Evolutionary conservation across 768 basidiomycete species (phyloP).

Genomic region (Lactarius hatsudake): DNA sequence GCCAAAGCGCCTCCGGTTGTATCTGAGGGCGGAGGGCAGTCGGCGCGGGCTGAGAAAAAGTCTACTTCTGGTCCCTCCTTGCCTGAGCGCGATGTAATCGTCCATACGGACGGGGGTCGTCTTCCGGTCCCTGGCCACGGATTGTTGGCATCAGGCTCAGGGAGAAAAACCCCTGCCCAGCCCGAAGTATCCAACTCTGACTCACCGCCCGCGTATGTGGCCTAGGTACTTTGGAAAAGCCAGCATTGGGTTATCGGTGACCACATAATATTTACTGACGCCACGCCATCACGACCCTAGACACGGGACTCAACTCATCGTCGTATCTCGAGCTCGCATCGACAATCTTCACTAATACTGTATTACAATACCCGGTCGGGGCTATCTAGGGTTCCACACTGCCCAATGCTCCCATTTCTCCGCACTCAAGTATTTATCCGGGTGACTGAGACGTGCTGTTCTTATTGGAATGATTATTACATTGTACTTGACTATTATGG

Average conservation of each 20-base stretch:
- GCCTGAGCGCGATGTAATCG: background rate
- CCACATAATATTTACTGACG: background rate
- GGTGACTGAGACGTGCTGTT: background rate
- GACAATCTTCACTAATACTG: background rate
- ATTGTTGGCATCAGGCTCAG: background rate
- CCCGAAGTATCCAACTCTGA: background rate
- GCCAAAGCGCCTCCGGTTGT: background rate
- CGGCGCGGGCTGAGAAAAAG: slow-evolving; percentile 8
- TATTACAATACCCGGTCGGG: background rate
- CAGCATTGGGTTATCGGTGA: background rate
- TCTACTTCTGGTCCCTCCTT: background rate
- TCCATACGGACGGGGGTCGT: slow-evolving; percentile 9
- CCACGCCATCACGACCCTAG: background rate
- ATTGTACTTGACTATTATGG: background rate
- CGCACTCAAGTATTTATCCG: background rate
- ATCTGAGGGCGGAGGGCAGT: background rate
- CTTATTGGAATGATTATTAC: background rate
- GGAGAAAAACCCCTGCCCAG: background rate
- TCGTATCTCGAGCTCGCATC: background rate
- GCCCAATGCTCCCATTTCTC: background rate
- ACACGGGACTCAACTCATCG: background rate
- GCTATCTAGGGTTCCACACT: background rate
- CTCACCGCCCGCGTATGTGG: slow-evolving; percentile 18
- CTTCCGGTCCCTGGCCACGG: background rate
- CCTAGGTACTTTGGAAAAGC: background rate